phyloP scores from a whole-genome alignment of 768 basidiomycete genomes.

The Calocera viscosa region DNA sequence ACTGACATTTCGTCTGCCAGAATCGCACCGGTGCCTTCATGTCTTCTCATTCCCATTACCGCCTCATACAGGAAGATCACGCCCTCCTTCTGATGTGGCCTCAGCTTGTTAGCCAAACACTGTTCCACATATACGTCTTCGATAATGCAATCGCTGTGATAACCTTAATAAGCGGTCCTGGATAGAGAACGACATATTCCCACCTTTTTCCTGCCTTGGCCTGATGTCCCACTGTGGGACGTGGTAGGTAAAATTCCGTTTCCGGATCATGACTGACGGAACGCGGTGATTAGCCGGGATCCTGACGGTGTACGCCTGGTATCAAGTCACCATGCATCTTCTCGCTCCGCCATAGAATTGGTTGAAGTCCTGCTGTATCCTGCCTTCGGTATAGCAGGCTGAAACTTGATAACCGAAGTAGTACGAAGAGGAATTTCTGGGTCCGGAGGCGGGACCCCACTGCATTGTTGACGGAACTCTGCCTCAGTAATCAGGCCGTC shows the following conservation, averaged over 20 bases:
- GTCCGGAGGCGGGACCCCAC: not conserved
- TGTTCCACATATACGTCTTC: slow-evolving; percentile 80
- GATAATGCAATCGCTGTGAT: slow-evolving; percentile 44
- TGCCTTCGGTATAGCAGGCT: not conserved
- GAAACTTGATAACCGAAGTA: not conserved
- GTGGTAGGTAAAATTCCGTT: slow-evolving; percentile 71
- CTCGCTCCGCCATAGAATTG: not conserved
- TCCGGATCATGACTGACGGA: slow-evolving; percentile 60
- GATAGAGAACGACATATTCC: slow-evolving; percentile 9
- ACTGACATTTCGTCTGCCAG: slow-evolving; percentile 88
- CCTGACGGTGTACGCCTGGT: not conserved
- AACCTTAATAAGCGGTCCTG: not conserved
- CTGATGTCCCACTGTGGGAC: slow-evolving; percentile 55
- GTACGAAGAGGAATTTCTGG: not conserved
- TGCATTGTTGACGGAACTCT: slow-evolving; percentile 3
- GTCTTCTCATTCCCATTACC: slow-evolving; percentile 85
- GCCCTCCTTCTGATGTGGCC: slow-evolving; percentile 88
- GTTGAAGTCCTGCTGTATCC: not conserved
- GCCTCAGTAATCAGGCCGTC: not conserved
- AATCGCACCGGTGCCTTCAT: slow-evolving; percentile 84
- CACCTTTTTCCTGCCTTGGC: slow-evolving; percentile 61
- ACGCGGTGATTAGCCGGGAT: not conserved
- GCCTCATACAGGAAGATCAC: slow-evolving; percentile 88
- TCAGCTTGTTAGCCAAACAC: slow-evolving; percentile 55
- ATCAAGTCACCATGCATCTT: not conserved